Conservation (phyloP, 1,284 basidiomycete species). For the Cutaneotrichosporon sp. region DNA sequence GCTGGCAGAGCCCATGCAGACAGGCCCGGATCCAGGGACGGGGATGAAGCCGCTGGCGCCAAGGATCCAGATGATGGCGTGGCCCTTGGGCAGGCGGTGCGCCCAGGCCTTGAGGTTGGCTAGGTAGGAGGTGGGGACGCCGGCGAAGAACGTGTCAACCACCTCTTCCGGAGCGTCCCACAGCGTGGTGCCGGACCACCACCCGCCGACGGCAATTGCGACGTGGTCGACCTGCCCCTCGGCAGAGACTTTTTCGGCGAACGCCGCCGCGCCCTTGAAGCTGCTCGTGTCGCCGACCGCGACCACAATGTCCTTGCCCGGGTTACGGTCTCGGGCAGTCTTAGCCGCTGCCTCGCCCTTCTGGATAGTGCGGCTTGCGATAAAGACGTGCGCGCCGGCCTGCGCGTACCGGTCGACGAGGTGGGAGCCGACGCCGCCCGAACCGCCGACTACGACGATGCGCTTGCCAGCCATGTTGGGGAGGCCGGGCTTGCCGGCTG, state of each 20-base stretch:
- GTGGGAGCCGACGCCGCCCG: constrained; percentile 3
- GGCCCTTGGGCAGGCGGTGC: not conserved
- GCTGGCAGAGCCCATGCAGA: not conserved
- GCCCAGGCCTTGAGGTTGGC: constrained; percentile 1
- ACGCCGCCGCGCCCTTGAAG: not conserved
- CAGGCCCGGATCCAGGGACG: not conserved
- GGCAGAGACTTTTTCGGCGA: not conserved
- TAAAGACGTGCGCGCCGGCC: not conserved
- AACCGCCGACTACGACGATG: constrained; percentile 5
- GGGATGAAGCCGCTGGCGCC: constrained; percentile 1
- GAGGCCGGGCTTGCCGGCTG: not conserved
- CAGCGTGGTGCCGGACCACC: not conserved
- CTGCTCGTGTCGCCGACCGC: not conserved
- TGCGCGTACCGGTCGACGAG: not conserved
- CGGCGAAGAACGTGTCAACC: not conserved
- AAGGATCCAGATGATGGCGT: constrained; percentile 1
- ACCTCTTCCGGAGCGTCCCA: constrained; percentile 3
- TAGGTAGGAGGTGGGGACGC: not conserved
- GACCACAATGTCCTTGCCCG: not conserved
- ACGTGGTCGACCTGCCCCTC: constrained; percentile 5
- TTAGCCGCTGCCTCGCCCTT: not conserved
- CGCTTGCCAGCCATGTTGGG: not conserved
- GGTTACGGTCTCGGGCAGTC: not conserved
- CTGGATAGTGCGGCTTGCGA: not conserved
- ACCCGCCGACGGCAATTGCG: not conserved